Evolutionary conservation across 2,329 filamentous ascomycete species (phyloP).

Genomic region (Xylaria arbuscula): DNA sequence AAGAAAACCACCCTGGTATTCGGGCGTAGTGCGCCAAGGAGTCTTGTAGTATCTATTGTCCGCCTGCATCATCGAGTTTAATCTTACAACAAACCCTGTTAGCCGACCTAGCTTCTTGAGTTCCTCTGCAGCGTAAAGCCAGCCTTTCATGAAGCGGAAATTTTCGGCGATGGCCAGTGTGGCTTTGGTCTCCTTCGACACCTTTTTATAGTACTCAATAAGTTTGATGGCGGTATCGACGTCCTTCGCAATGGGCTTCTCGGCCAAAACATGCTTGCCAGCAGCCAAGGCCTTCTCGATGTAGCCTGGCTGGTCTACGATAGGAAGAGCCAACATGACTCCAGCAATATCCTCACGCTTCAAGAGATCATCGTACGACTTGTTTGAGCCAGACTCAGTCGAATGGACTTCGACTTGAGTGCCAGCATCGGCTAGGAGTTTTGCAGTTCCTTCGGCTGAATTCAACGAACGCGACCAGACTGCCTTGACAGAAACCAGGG

Average conservation of each 20-base stretch:
- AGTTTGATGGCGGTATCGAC: slow-evolving; percentile 58
- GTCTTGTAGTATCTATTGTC: slow-evolving; percentile 63
- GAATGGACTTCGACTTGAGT: slow-evolving; percentile 48
- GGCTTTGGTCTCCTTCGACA: slow-evolving; percentile 48
- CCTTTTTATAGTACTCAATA: slow-evolving; percentile 52
- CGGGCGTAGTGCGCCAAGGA: slow-evolving; percentile 73
- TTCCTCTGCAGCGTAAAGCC: slow-evolving; percentile 62
- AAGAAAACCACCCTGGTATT: slow-evolving; percentile 80
- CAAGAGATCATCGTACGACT: slow-evolving; percentile 58
- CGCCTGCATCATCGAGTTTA: slow-evolving; percentile 52
- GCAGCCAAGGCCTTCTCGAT: slow-evolving; percentile 69
- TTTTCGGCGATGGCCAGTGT: slow-evolving; percentile 77
- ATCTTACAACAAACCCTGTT: slow-evolving; percentile 61
- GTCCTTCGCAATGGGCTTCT: slow-evolving; percentile 75
- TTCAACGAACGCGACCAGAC: slow-evolving; percentile 65
- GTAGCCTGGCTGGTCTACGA: slow-evolving; percentile 67
- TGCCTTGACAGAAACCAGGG: slow-evolving; percentile 62
- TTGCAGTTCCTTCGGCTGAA: slow-evolving; percentile 57
- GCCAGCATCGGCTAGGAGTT: slow-evolving; percentile 45
- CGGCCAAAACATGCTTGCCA: slow-evolving; percentile 76
- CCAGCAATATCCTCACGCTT: slow-evolving; percentile 58
- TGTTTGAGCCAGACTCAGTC: slow-evolving; percentile 49
- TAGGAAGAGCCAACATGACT: slow-evolving; percentile 64
- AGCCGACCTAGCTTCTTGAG: slow-evolving; percentile 65
- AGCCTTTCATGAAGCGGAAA: slow-evolving; percentile 71